These are phyloP conservation scores for Myxozyma nipponensis DNA, from an alignment of 805 yeast genomes.

Conservation along the genomic window DNA sequence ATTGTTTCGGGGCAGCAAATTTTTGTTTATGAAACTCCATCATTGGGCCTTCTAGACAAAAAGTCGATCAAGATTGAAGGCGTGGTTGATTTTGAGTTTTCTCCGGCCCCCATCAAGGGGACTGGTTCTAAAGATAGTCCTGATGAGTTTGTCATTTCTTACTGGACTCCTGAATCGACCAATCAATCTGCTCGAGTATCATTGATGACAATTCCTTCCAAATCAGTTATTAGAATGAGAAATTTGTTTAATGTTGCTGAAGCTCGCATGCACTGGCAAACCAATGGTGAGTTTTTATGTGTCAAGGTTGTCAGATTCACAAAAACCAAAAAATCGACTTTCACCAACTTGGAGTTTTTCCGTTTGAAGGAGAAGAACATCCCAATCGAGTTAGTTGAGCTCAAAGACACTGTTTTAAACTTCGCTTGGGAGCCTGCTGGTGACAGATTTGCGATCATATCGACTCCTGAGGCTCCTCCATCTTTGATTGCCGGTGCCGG, in stretches of 20 bases:
- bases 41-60: constrained; percentile 78
- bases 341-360: constrained; percentile 89
- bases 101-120: constrained; percentile 79
- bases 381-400: constrained; percentile 91
- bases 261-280: constrained; percentile 92
- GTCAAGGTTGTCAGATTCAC: constrained; percentile 97
- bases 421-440: constrained; percentile 96
- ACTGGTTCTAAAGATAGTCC: constrained; percentile 48
- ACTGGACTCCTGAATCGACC: constrained; percentile 93
- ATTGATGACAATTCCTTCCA: constrained; percentile 80
- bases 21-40: constrained; percentile 78
- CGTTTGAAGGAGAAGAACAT: constrained; percentile 80
- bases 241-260: constrained; percentile 92
- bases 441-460: constrained; percentile 77
- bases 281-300: constrained; percentile 74
- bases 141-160: constrained; percentile 66
- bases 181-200: constrained; percentile 96
- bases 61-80: constrained; percentile 80
- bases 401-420: constrained; percentile 80
- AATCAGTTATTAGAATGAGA: constrained; percentile 79
- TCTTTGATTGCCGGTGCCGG: constrained; percentile 51
- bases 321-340: constrained; percentile 85
- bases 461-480: constrained; percentile 49
- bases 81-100: constrained; percentile 87
- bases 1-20: constrained; percentile 83